Base-by-base conservation (phyloP, 108 stramenopile genomes). In the Discostella pseudostelligera region DNA sequence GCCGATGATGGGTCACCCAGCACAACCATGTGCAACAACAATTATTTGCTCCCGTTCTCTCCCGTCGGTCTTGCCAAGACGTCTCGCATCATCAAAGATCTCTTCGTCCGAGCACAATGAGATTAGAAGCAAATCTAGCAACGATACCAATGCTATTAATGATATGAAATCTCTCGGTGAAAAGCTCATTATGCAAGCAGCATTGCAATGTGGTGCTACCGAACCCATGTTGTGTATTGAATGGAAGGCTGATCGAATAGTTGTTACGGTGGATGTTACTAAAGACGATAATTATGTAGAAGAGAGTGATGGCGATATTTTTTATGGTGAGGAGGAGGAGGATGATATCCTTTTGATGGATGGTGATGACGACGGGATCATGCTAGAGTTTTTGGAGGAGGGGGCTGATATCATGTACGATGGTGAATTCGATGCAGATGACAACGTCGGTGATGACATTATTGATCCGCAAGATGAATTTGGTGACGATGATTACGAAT, bases 181-280 rank as follows among this genome's bases (percentile, higher is more conserved):
- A 12, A 37, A 44, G 19, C 24, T 72, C 7, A 72, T 72, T 13
- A 9, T 64, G 4, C 29, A 50, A 12, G 70, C 70, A n/a, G 62
- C 70, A n/a, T 2, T 7, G 22, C 36, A 43, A 49, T 57, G 55
- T 17, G 72, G 72, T 1, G 72, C 58, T 12, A 59, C 64, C 7
- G 83, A 67, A 35, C 21, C 17, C 44, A 79, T 67, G 71, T 67
- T 62, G 20, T 62, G 25, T 11, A 78, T 90, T 53, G 83, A 85
- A 35, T 89, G 88, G 88, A 84, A 80, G 59, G 50, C 69, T 0
- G 86, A 69, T 25, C 56, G 65, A 14, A 77, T 89, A 11, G 56
- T 86, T 17, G 84, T 89, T 0, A 84, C 85, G 1, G 79, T 89
- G 14, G 67, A 67, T 51, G 79, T 78, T 14, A 14, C 56, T 16